Percentiles rank a stretch among this genome's conserved stretches.
These are phyloP conservation scores for Phytophthora rubi DNA, from an alignment of 352 stramenopile species.

Conservation along the genomic window DNA sequence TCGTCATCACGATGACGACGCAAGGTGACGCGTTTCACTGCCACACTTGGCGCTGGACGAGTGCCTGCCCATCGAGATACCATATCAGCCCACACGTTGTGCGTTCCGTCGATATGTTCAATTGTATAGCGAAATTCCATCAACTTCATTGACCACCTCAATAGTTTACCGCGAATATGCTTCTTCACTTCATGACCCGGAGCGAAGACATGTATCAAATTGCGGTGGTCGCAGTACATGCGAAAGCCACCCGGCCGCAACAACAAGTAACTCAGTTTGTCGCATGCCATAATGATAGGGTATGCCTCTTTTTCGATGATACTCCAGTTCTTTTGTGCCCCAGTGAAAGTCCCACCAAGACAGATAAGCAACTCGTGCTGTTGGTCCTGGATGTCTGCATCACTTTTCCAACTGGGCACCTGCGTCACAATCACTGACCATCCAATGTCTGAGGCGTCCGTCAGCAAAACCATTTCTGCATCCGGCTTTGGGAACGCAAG, in stretches of 20 bases:
- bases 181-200: no score
- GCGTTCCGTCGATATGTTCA: conserved; percentile 14
- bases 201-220: no score
- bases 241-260: no score
- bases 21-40: not conserved
- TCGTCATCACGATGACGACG: not conserved
- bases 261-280: no score
- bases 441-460: conserved; percentile 6
- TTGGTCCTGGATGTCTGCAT: conserved; percentile 12
- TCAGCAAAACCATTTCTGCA: conserved; percentile 8
- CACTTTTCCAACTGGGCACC: conserved; percentile 6
- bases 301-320: not conserved
- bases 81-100: conserved; percentile 27
- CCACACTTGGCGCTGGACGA: not conserved
- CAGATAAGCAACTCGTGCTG: conserved; percentile 14
- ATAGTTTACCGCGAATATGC: no score
- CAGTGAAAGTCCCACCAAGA: conserved; percentile 13
- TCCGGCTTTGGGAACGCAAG: conserved; percentile 20
- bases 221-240: no score
- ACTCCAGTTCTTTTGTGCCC: conserved; percentile 24
- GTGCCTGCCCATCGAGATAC: conserved; percentile 5
- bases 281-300: no score
- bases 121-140: no score
- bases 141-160: no score
- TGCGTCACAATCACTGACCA: not conserved